Conservation (phyloP, 1,139 yeast genomes). For the Lodderomyces jiufengensis region DNA sequence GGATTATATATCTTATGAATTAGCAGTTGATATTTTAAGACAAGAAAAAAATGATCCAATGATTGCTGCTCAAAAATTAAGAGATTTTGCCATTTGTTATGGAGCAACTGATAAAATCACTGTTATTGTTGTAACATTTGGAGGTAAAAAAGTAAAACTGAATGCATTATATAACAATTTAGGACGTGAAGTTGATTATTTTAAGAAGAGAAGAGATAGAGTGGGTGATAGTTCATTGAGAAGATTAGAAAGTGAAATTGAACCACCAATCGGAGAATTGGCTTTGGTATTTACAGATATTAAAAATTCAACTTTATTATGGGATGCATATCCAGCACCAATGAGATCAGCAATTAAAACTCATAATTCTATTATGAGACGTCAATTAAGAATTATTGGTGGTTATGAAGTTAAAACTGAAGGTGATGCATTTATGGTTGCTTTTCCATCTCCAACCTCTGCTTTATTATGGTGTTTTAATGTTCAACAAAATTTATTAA, state of each 20-base stretch:
- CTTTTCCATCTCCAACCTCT: conserved; percentile 88
- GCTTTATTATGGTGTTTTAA: conserved; percentile 94
- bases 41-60: conserved; percentile 81
- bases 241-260: conserved; percentile 85
- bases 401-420: conserved; percentile 98
- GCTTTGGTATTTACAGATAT: conserved; percentile 98
- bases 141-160: conserved; percentile 37
- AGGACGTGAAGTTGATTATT: conserved; percentile 41
- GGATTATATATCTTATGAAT: conserved; percentile 78
- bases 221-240: conserved; percentile 77
- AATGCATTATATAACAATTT: conserved; percentile 38
- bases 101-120: conserved; percentile 84
- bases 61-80: conserved; percentile 86
- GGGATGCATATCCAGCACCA: conserved; percentile 92
- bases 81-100: conserved; percentile 92
- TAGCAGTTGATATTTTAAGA: conserved; percentile 87
- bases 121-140: conserved; percentile 74
- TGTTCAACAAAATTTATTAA: conserved; percentile 77
- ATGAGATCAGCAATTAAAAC: conserved; percentile 96
- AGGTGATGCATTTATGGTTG: conserved; percentile 99
- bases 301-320: conserved; percentile 83
- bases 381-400: conserved; percentile 87
- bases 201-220: conserved; percentile 50
- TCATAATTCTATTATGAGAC: conserved; percentile 91
- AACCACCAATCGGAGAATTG: conserved; percentile 90